Base-by-base conservation (phyloP, 371 early-diverging fungal species). In the Apophysomyces elegans region DNA sequence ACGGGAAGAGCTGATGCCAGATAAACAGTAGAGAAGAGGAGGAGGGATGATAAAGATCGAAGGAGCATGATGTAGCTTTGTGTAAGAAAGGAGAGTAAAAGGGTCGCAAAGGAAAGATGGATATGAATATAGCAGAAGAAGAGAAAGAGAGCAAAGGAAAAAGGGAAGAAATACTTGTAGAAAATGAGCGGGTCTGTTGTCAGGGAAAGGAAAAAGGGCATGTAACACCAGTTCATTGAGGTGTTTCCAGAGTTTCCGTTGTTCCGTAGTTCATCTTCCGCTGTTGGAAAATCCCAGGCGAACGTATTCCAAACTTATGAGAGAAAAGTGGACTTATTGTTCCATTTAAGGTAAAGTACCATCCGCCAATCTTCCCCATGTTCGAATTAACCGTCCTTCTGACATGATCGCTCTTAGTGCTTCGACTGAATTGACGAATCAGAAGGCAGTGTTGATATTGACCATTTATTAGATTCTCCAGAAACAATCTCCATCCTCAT, bases 221-320 rank as follows among this genome's bases (percentile, higher is more conserved):
- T 50, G 54, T 50, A n/a, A 50, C 54, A 50, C 54, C 54, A 50
- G 21, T n/a, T 50, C 54, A 50, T 50, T 50, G 54, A 21, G 54
- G 7, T 18, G 9, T 21, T 50, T 50, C 54, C 54, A 50, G 21
- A 50, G 54, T 50, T 50, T 50, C 54, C 54, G 54, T 50, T 50
- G 54, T 50, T 50, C 54, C 54, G 54, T 50, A 21, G 54, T 50
- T 50, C 54, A 50, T 21, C 54, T 50, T 50, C 54, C 54, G 54
- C n/a, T 26, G 21, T n/a, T 5, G 21, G 54, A n/a, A 21, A 26
- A 50, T 50, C 21, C 41, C 54, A 50, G 54, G 54, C 21, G 54
- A 21, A 50, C 14, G n/a, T 5, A 18, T 9, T 9, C 21, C 21
- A 18, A 18, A 18, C 21, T 21, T 21, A 21, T 26, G 54, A 9